phyloP scores from a whole-genome alignment of 1,284 basidiomycete genomes.

The Spongiforma sp. region DNA sequence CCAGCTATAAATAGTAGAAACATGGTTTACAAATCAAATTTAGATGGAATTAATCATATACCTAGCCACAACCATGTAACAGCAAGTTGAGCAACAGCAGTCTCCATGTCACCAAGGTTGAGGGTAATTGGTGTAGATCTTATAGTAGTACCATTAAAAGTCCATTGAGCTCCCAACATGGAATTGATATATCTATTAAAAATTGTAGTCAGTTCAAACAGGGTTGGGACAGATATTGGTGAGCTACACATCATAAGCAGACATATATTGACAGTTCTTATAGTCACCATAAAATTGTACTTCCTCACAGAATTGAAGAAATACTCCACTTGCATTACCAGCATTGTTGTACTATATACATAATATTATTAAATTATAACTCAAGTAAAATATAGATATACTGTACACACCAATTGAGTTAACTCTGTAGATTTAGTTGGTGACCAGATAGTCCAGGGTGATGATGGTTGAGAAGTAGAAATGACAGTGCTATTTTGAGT shows the following conservation, averaged over 20 bases:
- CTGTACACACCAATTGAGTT: neutral
- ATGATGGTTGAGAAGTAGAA: neutral
- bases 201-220: neutral
- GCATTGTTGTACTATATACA: too few species aligned
- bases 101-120: neutral
- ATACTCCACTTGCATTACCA: too few species aligned
- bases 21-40: neutral
- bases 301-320: too few species aligned
- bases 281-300: neutral
- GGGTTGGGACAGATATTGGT: neutral
- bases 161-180: neutral
- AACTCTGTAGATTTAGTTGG: neutral
- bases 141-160: neutral
- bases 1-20: neutral
- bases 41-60: neutral
- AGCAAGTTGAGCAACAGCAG: constrained; percentile 10
- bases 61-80: constrained; percentile 21
- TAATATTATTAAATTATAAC: too few species aligned
- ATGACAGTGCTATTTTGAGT: neutral
- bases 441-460: constrained; percentile 7
- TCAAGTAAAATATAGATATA: neutral
- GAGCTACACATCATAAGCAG: neutral
- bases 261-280: neutral
- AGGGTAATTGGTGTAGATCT: neutral
- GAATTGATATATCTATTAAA: neutral